phyloP scores from a whole-genome alignment of 75 land plant species.

The Gnetum montanum region DNA sequence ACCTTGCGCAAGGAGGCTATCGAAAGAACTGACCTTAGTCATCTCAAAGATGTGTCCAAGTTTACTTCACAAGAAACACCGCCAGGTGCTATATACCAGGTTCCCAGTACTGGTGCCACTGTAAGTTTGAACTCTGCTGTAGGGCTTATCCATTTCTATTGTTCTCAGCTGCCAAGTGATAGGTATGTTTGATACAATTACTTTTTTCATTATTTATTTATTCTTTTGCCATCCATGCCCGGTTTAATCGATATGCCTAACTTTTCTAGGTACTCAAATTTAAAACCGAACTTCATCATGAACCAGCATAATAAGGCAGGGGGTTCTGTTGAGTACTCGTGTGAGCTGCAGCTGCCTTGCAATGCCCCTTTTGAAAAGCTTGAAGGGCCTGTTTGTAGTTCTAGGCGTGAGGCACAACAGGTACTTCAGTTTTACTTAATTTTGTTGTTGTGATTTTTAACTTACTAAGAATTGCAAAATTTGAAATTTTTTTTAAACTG shows the following conservation, averaged over 20 bases:
- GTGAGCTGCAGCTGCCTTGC: slow-evolving; percentile 97
- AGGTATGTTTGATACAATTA: slow-evolving; percentile 35
- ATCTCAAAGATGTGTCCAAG: slow-evolving; percentile 52
- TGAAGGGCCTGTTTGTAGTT: slow-evolving; percentile 83
- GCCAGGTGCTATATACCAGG: slow-evolving; percentile 81
- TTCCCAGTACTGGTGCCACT: slow-evolving; percentile 90
- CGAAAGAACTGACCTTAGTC: slow-evolving; percentile 91
- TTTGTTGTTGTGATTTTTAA: not conserved
- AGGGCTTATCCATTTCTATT: slow-evolving; percentile 91
- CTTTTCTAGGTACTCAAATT: slow-evolving; percentile 72
- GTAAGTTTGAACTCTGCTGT: slow-evolving; percentile 98
- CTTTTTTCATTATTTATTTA: not conserved
- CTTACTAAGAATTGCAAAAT: not conserved
- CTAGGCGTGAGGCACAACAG: slow-evolving; percentile 93
- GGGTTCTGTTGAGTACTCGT: slow-evolving; percentile 70
- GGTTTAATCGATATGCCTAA: slow-evolving; percentile 3
- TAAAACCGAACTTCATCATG: slow-evolving; percentile 90
- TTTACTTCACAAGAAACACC: slow-evolving; percentile 38
- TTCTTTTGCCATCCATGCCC: no score
- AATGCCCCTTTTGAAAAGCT: slow-evolving; percentile 95
- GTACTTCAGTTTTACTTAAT: slow-evolving; percentile 16
- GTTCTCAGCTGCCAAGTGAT: slow-evolving; percentile 98
- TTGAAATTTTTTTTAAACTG: not conserved
- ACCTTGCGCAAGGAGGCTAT: slow-evolving; percentile 94
- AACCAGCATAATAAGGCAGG: slow-evolving; percentile 74